These are phyloP conservation scores for Pseudoneurospora amorphoporcata DNA, from an alignment of 495 filamentous ascomycete species.

Conservation along the genomic window DNA sequence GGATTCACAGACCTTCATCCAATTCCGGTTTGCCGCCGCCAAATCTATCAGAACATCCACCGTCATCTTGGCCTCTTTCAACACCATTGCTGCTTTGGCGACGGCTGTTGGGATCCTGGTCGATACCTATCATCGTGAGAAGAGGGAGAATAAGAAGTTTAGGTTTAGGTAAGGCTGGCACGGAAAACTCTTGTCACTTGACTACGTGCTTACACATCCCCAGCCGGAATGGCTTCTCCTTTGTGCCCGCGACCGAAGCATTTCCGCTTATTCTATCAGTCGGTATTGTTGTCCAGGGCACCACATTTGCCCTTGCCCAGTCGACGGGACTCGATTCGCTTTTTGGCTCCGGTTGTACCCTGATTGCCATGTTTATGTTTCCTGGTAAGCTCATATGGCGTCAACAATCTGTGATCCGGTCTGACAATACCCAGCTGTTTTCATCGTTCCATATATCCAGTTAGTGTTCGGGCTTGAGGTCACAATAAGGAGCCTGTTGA, in stretches of 20 bases:
- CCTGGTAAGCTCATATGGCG: constrained; percentile 28
- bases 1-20: constrained; percentile 25
- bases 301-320: constrained; percentile 35
- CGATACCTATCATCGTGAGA: constrained; percentile 30
- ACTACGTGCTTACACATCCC: constrained; percentile 5
- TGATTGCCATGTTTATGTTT: constrained; percentile 35
- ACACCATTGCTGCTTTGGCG: constrained; percentile 36
- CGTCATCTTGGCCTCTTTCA: constrained; percentile 38
- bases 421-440: constrained; percentile 29
- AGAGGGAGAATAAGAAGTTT: constrained; percentile 22
- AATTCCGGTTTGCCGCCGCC: constrained; percentile 32
- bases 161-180: constrained; percentile 17
- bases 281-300: constrained; percentile 35
- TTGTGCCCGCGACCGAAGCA: constrained; percentile 28
- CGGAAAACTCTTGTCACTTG: neutral
- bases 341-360: constrained; percentile 28
- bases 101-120: constrained; percentile 35
- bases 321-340: constrained; percentile 31
- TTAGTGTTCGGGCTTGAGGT: constrained; percentile 35
- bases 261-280: constrained; percentile 37
- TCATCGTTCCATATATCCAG: constrained; percentile 38
- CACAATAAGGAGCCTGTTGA: constrained; percentile 28
- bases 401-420: neutral
- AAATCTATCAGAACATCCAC: constrained; percentile 39
- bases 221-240: constrained; percentile 26